Conservation (phyloP, 139 green algal genomes). For the Asterochloris sp. region DNA sequence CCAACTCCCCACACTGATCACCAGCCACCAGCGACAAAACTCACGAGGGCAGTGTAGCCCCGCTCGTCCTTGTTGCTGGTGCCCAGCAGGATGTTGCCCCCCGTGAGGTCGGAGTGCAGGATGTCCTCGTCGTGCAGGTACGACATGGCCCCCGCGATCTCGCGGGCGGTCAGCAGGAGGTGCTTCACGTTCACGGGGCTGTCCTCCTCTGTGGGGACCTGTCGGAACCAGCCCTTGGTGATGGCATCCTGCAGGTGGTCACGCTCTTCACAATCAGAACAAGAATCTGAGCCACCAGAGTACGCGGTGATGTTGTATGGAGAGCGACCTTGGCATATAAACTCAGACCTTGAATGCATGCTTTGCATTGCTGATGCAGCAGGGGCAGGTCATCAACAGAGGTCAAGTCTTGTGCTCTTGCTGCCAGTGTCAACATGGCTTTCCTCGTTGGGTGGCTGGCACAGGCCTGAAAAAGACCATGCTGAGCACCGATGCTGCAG, state of each 20-base stretch:
- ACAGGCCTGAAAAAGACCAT: too few species aligned
- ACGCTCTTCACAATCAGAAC: neutral
- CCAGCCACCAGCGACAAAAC: neutral
- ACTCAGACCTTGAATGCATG: neutral
- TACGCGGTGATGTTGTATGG: neutral
- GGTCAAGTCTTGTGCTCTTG: neutral
- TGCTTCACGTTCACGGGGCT: neutral
- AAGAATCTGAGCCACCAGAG: neutral
- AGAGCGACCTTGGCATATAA: neutral
- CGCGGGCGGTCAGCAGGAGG: slow-evolving; percentile 4
- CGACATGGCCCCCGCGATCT: slow-evolving; percentile 38
- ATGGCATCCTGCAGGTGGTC: slow-evolving; percentile 9
- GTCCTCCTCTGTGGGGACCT: neutral
- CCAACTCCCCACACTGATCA: neutral
- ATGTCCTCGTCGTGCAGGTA: slow-evolving; percentile 39
- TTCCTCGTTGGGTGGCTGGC: too few species aligned
- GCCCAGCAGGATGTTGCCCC: slow-evolving; percentile 46
- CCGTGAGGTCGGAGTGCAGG: slow-evolving; percentile 49
- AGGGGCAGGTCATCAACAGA: neutral
- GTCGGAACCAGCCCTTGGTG: slow-evolving; percentile 1
- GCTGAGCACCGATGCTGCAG: neutral
- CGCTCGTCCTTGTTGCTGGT: slow-evolving; percentile 8
- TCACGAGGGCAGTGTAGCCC: slow-evolving; percentile 44
- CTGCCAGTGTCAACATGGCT: too few species aligned
- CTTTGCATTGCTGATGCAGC: neutral